Evolutionary conservation across 179 eudicot genomes (phyloP).

Genomic region (Corrigiola litoralis): DNA sequence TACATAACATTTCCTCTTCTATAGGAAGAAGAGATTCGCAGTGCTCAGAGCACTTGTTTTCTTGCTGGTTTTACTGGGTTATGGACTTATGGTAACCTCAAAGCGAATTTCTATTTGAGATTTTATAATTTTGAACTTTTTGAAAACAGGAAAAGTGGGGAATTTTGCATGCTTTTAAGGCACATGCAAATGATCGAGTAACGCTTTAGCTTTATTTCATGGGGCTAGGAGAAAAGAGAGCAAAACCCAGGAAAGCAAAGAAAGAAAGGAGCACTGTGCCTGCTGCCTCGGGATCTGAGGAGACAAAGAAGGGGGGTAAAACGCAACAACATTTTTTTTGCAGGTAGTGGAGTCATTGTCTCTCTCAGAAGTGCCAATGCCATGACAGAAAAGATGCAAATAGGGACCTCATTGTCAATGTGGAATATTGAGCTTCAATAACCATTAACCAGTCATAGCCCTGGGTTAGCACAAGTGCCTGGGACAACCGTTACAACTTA

Average conservation of each 20-base stretch:
- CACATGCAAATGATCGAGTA: slow-evolving; percentile 34
- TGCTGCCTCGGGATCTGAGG: slow-evolving; percentile 17
- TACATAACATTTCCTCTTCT: neutral
- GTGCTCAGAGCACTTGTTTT: slow-evolving; percentile 26
- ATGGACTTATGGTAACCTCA: neutral
- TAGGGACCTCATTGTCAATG: neutral
- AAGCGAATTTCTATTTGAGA: neutral
- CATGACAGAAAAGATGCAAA: neutral
- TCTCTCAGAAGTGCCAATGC: slow-evolving; percentile 14
- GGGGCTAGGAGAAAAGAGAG: neutral
- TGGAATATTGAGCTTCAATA: slow-evolving; percentile 1
- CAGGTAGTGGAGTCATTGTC: slow-evolving; percentile 9
- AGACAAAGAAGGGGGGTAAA: neutral
- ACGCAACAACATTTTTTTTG: slow-evolving; percentile 2
- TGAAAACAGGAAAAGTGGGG: slow-evolving; percentile 19
- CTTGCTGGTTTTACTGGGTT: slow-evolving; percentile 10
- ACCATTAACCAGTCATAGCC: no score
- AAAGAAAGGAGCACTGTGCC: slow-evolving; percentile 11
- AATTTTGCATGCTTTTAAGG: slow-evolving; percentile 39
- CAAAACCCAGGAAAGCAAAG: neutral
- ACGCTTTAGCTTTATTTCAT: slow-evolving; percentile 21
- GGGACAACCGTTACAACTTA: no score
- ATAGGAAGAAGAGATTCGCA: neutral
- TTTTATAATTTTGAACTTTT: neutral
- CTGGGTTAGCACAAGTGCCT: neutral